Conservation (phyloP, 2,329 filamentous ascomycete species). For the Aspergillus floridensis region DNA sequence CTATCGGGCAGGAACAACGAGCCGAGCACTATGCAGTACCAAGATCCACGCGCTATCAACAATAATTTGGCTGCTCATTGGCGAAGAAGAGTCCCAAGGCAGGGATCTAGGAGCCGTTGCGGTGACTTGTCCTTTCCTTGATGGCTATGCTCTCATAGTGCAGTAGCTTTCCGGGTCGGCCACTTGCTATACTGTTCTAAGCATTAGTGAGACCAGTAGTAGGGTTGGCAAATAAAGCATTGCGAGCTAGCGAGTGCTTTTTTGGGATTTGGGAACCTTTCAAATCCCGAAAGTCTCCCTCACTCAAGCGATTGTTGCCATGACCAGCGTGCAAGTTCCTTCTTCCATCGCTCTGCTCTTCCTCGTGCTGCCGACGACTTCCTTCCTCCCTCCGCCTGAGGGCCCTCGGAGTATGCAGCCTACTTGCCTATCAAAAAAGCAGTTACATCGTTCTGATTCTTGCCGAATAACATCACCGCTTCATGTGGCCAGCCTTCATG, state of each 20-base stretch:
- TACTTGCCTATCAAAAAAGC: background rate
- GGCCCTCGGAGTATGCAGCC: too few species aligned
- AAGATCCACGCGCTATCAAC: background rate
- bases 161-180: conserved; percentile 6
- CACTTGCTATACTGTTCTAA: conserved; percentile 7
- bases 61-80: background rate
- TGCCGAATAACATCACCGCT: background rate
- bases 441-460: background rate
- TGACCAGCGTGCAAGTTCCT: background rate
- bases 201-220: conserved; percentile 4
- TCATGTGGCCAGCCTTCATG: background rate
- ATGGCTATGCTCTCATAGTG: conserved; percentile 3
- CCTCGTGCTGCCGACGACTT: too few species aligned
- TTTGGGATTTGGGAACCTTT: background rate
- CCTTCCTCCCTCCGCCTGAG: background rate
- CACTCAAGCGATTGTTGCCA: background rate
- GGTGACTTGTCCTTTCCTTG: conserved; percentile 6
- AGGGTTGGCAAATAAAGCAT: background rate
- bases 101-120: conserved; percentile 8
- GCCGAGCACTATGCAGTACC: background rate
- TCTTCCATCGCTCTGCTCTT: background rate
- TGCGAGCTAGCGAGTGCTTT: background rate
- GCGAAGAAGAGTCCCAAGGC: background rate
- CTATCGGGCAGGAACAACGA: background rate
- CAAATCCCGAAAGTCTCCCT: background rate